Evolutionary conservation across 2,329 filamentous ascomycete genomes (phyloP).

Genomic region (Claviceps africana): DNA sequence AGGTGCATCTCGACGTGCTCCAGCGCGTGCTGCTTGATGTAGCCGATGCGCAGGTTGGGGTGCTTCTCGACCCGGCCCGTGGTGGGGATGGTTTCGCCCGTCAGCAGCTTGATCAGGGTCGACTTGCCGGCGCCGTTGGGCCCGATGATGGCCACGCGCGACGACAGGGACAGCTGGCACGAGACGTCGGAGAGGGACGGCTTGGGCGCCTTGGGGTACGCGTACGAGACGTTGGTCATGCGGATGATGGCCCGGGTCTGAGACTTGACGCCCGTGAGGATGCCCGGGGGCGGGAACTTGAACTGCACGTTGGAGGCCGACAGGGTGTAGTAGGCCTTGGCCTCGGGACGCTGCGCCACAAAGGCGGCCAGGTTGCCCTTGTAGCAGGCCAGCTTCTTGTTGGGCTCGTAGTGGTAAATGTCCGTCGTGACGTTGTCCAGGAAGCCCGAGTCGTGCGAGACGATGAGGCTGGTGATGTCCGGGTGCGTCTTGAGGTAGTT

Average conservation of each 20-base stretch:
- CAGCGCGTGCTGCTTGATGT: conserved; percentile 97
- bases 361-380: conserved; percentile 73
- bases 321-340: conserved; percentile 95
- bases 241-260: conserved; percentile 86
- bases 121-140: conserved; percentile 97
- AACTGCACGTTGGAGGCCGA: conserved; percentile 81
- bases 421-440: conserved; percentile 95
- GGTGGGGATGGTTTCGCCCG: conserved; percentile 77
- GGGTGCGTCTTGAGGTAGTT: conserved; percentile 91
- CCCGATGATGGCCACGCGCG: conserved; percentile 88
- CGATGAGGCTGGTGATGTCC: conserved; percentile 93
- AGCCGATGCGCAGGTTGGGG: conserved; percentile 94
- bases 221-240: conserved; percentile 82
- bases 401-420: conserved; percentile 93
- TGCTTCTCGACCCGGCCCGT: conserved; percentile 90
- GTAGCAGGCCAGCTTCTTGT: conserved; percentile 86
- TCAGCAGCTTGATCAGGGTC: conserved; percentile 93
- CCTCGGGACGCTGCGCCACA: conserved; percentile 81
- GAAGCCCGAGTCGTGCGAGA: conserved; percentile 96
- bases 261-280: conserved; percentile 89
- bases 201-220: conserved; percentile 81
- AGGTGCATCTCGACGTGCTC: conserved; percentile 99
- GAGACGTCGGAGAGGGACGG: conserved; percentile 78
- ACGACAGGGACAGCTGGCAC: conserved; percentile 78
- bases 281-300: conserved; percentile 94